Conservation (phyloP, 768 basidiomycete genomes). For the Collybiopsis luxurians region DNA sequence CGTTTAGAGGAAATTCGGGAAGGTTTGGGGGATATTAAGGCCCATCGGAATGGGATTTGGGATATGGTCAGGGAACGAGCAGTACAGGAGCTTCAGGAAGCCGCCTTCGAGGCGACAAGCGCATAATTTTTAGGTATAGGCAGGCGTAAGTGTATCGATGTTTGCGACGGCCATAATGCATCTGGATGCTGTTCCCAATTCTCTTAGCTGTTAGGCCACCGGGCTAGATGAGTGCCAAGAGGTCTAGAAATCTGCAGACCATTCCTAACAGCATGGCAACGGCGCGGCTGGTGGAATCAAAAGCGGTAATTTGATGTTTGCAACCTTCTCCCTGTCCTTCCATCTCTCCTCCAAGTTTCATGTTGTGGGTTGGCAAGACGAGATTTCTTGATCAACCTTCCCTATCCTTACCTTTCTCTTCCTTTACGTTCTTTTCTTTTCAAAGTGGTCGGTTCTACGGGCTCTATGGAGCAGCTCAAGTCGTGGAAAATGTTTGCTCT, state of each 20-base stretch:
- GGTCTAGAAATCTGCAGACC: no score
- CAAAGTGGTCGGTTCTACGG: background rate
- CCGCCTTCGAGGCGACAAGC: conserved; percentile 39
- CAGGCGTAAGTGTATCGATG: background rate
- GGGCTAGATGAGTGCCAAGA: no score
- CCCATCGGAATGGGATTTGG: conserved; percentile 76
- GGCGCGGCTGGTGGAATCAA: background rate
- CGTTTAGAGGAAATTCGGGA: conserved; percentile 83
- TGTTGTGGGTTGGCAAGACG: no score
- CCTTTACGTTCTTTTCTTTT: background rate
- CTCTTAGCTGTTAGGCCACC: no score
- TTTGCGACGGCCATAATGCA: no score
- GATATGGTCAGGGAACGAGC: conserved; percentile 71
- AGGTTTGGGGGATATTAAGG: conserved; percentile 69
- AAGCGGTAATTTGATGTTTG: no score
- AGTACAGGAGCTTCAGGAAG: conserved; percentile 71
- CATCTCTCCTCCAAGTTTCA: no score
- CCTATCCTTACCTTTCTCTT: background rate
- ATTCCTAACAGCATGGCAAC: background rate
- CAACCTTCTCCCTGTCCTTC: no score
- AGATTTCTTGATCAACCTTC: background rate
- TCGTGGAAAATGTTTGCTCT: background rate
- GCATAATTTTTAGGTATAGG: background rate
- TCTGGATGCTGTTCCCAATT: no score
- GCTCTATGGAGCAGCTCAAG: background rate